Evolutionary conservation across 1,284 basidiomycete genomes (phyloP).

Genomic region (Melampsora larici-populina): DNA sequence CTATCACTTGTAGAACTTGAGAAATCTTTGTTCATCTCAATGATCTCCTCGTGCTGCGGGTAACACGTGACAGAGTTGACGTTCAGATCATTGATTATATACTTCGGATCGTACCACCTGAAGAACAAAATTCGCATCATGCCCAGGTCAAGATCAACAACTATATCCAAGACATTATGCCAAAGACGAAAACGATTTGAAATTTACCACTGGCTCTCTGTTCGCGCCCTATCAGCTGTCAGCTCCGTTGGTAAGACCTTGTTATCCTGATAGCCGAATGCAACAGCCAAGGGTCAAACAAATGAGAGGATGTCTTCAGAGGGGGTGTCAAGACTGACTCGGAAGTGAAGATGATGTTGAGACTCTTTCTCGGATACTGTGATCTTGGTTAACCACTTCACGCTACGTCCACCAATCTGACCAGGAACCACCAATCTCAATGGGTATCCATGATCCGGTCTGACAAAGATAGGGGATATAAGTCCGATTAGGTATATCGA

Average conservation of each 20-base stretch:
- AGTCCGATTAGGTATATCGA: no score
- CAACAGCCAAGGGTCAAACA: constrained; percentile 38
- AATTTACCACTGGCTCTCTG: constrained; percentile 58
- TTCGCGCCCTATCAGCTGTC: constrained; percentile 62
- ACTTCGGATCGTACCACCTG: constrained; percentile 64
- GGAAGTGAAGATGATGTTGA: constrained; percentile 57
- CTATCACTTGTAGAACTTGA: constrained; percentile 27
- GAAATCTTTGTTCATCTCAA: constrained; percentile 51
- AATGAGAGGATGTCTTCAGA: background rate
- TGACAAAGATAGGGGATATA: constrained; percentile 46
- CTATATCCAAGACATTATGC: no score
- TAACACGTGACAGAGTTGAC: constrained; percentile 64
- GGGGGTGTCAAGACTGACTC: constrained; percentile 47
- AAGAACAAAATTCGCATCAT: no score
- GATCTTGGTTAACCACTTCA: constrained; percentile 64
- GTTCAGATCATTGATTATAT: constrained; percentile 61
- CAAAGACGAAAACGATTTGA: no score
- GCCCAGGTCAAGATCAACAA: no score
- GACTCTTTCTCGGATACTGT: constrained; percentile 61
- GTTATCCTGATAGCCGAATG: constrained; percentile 59
- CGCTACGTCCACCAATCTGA: constrained; percentile 60
- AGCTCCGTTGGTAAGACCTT: constrained; percentile 64
- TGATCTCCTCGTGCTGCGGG: constrained; percentile 62
- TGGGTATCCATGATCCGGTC: constrained; percentile 68
- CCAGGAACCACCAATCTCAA: constrained; percentile 64